A percentile compares a stretch with the other conserved stretches of the same genome.
Conservation (phyloP, 139 green algal genomes). For the Astrephomene gubernaculifera region DNA sequence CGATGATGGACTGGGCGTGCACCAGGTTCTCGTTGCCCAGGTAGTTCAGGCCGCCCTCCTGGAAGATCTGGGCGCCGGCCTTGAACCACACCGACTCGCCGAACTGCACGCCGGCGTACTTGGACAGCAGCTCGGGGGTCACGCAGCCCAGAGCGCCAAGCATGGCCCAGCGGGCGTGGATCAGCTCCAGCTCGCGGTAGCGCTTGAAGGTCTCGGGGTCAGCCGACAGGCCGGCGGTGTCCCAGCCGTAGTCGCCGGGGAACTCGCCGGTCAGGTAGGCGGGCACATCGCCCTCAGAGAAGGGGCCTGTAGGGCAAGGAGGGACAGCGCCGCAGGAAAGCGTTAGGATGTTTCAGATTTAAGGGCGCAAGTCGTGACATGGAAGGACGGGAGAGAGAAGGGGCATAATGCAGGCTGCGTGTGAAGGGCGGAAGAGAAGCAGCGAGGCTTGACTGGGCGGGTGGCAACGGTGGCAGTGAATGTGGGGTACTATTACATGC, state of each 20-base stretch:
- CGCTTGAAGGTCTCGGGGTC: slow-evolving; percentile 93
- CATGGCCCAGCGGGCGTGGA: slow-evolving; percentile 97
- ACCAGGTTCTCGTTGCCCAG: slow-evolving; percentile 79
- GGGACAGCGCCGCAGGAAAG: background rate
- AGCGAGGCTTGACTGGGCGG: no score
- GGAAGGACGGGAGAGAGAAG: no score
- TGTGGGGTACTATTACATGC: background rate
- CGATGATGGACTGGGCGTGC: slow-evolving; percentile 92
- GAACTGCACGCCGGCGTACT: slow-evolving; percentile 64
- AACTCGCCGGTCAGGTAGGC: slow-evolving; percentile 90
- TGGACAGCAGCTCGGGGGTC: slow-evolving; percentile 65
- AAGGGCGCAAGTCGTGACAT: no score
- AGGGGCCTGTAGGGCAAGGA: slow-evolving; percentile 67
- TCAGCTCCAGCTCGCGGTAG: slow-evolving; percentile 74
- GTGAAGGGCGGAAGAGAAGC: no score
- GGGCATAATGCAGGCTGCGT: no score
- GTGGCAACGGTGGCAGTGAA: no score
- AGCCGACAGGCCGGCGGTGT: slow-evolving; percentile 96
- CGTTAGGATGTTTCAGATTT: background rate
- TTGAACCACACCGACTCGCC: slow-evolving; percentile 91
- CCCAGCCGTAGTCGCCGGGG: slow-evolving; percentile 97
- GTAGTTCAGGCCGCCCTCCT: slow-evolving; percentile 84
- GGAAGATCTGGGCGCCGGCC: slow-evolving; percentile 87
- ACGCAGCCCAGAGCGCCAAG: slow-evolving; percentile 88
- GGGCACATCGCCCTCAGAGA: slow-evolving; percentile 77